Evolutionary conservation across 1,284 basidiomycete species (phyloP), one percentile per base, ranked within the genome.

Genomic region (Leccinum solheimii): DNA sequence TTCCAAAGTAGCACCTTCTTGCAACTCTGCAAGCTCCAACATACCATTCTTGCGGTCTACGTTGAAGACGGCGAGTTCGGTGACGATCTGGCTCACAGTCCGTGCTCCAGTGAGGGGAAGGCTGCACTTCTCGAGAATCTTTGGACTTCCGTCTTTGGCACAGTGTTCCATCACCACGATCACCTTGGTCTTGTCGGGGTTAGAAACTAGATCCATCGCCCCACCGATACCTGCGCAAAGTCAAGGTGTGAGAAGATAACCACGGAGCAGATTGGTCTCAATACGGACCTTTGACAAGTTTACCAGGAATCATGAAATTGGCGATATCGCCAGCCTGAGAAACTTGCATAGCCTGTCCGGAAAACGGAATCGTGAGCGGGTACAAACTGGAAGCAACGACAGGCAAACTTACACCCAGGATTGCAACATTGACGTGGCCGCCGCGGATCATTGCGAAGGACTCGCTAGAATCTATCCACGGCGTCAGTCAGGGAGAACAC

Each of bases 231-330:
- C 92, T 89, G 66, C 21, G 27, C 34, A 52, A 19, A 7, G 27
- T 52, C 26, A 26, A 7, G 36, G 6, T 27, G 57, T 36, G 52
- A 61, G 6, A 58, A 36, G 48, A 21, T 60, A 57, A 27, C 51
- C 52, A 55, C 23, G 26, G 19, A 40, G 14, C 21, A 5, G 16
- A 38, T 21, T 8, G n/a, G 16, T 21, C 51, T 55, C 10, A 49
- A 34, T 56, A 53, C 75, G 40, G 65, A 83, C 92, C 91, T 81
- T 92, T 94, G 57, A 94, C 86, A 72, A 95, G 84, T 78, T 96
- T 95, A 34, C 94, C 93, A 14, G 95, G 95, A 68, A 98, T 94
- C 95, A 97, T 98, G 75, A 94, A 98, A 81, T 98, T 98, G 56
- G 97, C 96, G 64, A 98, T 90, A 74, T 98, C 95, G 62, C 96